Conservation (phyloP, 768 basidiomycete species). For the Termitomyces sp. region DNA sequence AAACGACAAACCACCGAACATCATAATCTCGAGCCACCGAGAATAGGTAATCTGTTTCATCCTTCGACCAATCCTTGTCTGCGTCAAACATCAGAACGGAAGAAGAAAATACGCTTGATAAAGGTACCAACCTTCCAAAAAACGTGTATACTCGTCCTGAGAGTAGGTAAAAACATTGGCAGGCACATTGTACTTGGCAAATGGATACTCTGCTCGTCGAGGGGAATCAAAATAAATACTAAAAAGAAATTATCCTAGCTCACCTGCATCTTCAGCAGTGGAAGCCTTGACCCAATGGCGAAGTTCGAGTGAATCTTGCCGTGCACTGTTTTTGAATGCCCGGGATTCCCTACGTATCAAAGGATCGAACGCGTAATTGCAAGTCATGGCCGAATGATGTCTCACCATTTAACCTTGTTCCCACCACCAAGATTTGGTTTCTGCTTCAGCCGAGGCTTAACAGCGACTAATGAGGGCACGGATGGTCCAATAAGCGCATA, state of each 20-base stretch:
- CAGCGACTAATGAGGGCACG: conserved; percentile 78
- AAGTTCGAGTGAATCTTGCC: conserved; percentile 66
- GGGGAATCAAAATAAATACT: background rate
- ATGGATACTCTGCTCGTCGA: conserved; percentile 63
- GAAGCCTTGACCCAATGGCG: conserved; percentile 80
- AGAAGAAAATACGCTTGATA: background rate
- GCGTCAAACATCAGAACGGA: background rate
- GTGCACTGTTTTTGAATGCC: conserved; percentile 69
- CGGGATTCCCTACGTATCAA: conserved; percentile 64
- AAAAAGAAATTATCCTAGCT: conserved; percentile 15
- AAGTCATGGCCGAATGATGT: conserved; percentile 3
- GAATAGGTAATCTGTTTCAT: conserved; percentile 94
- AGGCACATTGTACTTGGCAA: conserved; percentile 80
- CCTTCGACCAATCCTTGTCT: conserved; percentile 88
- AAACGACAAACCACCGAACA: conserved; percentile 82
- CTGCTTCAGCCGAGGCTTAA: conserved; percentile 84
- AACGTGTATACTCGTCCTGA: conserved; percentile 82
- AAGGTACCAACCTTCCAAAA: conserved; percentile 62
- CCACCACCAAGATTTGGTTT: conserved; percentile 72
- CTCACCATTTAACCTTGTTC: conserved; percentile 71
- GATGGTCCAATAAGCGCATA: conserved; percentile 95
- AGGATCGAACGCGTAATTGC: background rate
- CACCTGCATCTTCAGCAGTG: conserved; percentile 55
- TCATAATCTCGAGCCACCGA: conserved; percentile 78
- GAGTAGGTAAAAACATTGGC: conserved; percentile 69